Evolutionary conservation across 2,329 filamentous ascomycete genomes (phyloP), one percentile per base, ranked within the genome.

Genomic region (Claviceps citrina): DNA sequence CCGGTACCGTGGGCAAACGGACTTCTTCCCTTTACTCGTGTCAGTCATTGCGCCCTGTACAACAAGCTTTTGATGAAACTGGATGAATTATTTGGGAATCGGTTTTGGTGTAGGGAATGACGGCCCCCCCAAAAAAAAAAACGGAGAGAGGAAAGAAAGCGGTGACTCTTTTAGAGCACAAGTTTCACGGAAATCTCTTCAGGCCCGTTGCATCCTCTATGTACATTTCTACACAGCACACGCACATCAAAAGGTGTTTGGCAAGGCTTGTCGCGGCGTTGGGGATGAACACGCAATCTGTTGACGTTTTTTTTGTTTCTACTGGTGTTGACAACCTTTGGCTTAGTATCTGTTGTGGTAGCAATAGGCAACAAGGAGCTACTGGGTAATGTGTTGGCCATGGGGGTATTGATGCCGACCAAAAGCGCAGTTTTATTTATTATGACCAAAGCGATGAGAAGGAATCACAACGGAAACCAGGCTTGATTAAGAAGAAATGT

Each of bases 221-320:
- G 53, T 64, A 59, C 53, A 61, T 54, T 54, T 54, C 49, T 52
- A 60, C 51, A 51, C 58, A 58, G 54, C 53, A 62, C 58, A 65
- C 58, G 62, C 58, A 66, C 59, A 55, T 54, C 49, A 66, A 68
- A 67, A 65, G 57, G 53, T 65, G 63, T 61, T 62, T 58, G 61
- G 46, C 48, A 54, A 51, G 53, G 44, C 42, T 51, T 51, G 44
- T 45, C 5, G 45, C 42, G 53, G 50, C 52, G 51, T 53, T 53
- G 47, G 42, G 43, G 43, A 44, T 44, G 43, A 49, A 40, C 41
- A 38, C 46, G 54, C 46, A 44, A 43, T 35, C 20, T 38, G 30
- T 35, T 27, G 46, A 31, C 2, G 33, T 15, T 5, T 12, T 12
- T 18, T 34, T 46, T 49, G 47, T 38, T 47, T 49, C 46, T 49